Conservation (phyloP, 768 basidiomycete genomes). For the Amanita molliuscula region DNA sequence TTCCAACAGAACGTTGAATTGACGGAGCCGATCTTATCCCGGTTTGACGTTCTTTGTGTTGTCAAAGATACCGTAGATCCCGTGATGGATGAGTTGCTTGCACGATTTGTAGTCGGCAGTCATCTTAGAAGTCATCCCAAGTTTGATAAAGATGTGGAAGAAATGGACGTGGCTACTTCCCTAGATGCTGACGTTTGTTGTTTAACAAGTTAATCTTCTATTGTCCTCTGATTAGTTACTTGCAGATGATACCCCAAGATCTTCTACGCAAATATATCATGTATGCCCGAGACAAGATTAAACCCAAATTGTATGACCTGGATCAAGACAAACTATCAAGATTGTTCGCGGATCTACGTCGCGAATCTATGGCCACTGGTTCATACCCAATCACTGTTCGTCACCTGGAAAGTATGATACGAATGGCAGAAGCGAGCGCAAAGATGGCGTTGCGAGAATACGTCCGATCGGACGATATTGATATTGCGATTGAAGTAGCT, state of each 20-base stretch:
- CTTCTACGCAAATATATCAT: constrained; percentile 96
- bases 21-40: constrained; percentile 95
- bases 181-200: constrained; percentile 83
- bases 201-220: not conserved
- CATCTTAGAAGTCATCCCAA: constrained; percentile 92
- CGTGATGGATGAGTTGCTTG: constrained; percentile 91
- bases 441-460: constrained; percentile 98
- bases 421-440: constrained; percentile 97
- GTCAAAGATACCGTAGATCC: constrained; percentile 98
- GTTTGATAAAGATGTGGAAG: constrained; percentile 79
- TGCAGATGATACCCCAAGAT: constrained; percentile 93
- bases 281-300: constrained; percentile 91
- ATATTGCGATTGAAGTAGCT: constrained; percentile 92
- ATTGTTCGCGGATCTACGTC: constrained; percentile 91
- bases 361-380: constrained; percentile 95
- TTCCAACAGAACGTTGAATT: constrained; percentile 98
- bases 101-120: constrained; percentile 95
- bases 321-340: constrained; percentile 92
- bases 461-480: constrained; percentile 92
- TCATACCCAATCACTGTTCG: constrained; percentile 98
- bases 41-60: constrained; percentile 96
- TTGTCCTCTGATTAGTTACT: constrained; percentile 4
- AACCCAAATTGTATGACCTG: constrained; percentile 88
- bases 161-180: constrained; percentile 86
- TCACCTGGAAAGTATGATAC: constrained; percentile 97